Evolutionary conservation across 2,329 filamentous ascomycete genomes (phyloP).

Genomic region (Sporothrix brunneoviolacea): DNA sequence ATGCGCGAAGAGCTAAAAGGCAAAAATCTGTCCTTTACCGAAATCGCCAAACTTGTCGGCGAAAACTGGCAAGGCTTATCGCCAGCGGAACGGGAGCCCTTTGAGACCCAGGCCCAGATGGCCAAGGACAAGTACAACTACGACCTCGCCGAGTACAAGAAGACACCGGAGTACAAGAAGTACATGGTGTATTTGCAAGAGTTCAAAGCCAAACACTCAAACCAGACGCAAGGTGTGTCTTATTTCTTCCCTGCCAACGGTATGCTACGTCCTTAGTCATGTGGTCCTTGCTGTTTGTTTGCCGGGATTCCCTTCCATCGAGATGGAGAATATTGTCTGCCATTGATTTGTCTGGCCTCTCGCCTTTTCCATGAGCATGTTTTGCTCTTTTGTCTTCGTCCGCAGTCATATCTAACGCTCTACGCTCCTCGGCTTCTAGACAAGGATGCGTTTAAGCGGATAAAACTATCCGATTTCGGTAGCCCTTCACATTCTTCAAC

Average conservation of each 20-base stretch:
- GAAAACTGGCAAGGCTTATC: slow-evolving; percentile 73
- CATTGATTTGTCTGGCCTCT: too few species aligned
- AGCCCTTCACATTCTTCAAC: slow-evolving; percentile 2
- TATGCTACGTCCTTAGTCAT: slow-evolving; percentile 3
- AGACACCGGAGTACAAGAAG: slow-evolving; percentile 60
- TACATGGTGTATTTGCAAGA: slow-evolving; percentile 69
- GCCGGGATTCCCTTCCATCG: neutral
- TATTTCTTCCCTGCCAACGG: slow-evolving; percentile 11
- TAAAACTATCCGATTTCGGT: slow-evolving; percentile 37
- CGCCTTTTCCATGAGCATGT: too few species aligned
- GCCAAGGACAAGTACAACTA: slow-evolving; percentile 72
- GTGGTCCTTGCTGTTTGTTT: neutral
- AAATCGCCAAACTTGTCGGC: slow-evolving; percentile 75
- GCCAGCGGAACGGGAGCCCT: slow-evolving; percentile 61
- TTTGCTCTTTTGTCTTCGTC: neutral
- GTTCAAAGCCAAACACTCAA: slow-evolving; percentile 67
- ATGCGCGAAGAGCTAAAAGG: slow-evolving; percentile 73
- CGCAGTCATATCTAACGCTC: too few species aligned
- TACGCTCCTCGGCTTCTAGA: slow-evolving; percentile 25
- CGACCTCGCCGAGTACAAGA: slow-evolving; percentile 70
- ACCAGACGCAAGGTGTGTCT: slow-evolving; percentile 46
- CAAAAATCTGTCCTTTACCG: slow-evolving; percentile 70
- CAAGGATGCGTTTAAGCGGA: slow-evolving; percentile 43
- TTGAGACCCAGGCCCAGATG: slow-evolving; percentile 62
- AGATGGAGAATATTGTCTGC: too few species aligned